These are phyloP conservation scores for Paspalum vaginatum DNA, from an alignment of 176 grass and related monocot species.

Conservation along the genomic window DNA sequence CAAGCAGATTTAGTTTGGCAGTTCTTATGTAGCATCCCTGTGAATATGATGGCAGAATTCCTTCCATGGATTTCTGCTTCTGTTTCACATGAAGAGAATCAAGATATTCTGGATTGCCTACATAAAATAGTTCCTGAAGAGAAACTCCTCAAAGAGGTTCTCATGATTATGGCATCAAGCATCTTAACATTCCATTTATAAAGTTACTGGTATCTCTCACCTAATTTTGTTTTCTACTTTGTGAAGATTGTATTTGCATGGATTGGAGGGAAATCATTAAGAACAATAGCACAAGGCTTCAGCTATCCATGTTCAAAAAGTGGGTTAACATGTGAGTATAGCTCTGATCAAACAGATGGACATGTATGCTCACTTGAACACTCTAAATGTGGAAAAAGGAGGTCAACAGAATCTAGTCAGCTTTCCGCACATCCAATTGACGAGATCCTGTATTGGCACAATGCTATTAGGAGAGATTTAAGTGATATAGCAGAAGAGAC, in stretches of 20 bases:
- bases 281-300: conserved; percentile 31
- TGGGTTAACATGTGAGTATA: conserved; percentile 28
- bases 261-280: conserved; percentile 55
- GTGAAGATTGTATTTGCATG: conserved; percentile 81
- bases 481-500: conserved; percentile 66
- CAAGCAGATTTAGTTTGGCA: conserved; percentile 93
- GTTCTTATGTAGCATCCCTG: conserved; percentile 84
- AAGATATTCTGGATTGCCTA: conserved; percentile 73
- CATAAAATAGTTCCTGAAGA: conserved; percentile 72
- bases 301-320: conserved; percentile 23
- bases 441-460: conserved; percentile 93
- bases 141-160: conserved; percentile 81
- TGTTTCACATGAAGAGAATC: conserved; percentile 71
- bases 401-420: conserved; percentile 48
- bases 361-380: conserved; percentile 40
- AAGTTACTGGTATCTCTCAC: not conserved
- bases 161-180: conserved; percentile 1
- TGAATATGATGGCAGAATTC: conserved; percentile 85
- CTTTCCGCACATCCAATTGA: conserved; percentile 72
- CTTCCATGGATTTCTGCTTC: conserved; percentile 81
- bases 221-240: conserved; percentile 34
- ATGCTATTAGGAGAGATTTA: conserved; percentile 76
- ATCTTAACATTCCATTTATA: conserved; percentile 21
- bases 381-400: conserved; percentile 62
- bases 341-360: conserved; percentile 32